A percentile compares a stretch with the other conserved stretches of the same genome.
These are phyloP conservation scores for Ustanciosporium gigantosporum DNA, from an alignment of 1,284 basidiomycete genomes.

Conservation along the genomic window DNA sequence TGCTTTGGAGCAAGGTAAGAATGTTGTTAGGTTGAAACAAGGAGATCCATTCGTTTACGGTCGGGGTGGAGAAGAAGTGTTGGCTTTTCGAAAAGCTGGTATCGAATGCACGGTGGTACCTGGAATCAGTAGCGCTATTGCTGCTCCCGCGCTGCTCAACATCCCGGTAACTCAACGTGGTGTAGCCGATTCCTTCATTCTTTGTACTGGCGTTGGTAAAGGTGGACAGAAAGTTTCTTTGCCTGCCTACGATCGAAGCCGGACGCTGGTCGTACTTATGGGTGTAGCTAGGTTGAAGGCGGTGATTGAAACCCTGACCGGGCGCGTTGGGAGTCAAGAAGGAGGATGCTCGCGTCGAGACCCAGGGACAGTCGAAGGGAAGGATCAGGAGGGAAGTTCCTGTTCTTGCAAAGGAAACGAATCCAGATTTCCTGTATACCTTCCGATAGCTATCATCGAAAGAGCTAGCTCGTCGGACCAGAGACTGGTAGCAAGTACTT, in stretches of 20 bases:
- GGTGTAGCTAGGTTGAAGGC: slow-evolving; percentile 82
- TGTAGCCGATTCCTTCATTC: slow-evolving; percentile 81
- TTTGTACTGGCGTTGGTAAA: slow-evolving; percentile 91
- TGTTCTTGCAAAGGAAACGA: slow-evolving; percentile 63
- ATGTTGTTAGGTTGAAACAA: slow-evolving; percentile 91
- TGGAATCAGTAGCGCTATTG: slow-evolving; percentile 83
- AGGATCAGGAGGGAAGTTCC: not conserved
- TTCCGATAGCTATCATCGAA: slow-evolving; percentile 90
- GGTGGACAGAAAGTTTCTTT: slow-evolving; percentile 80
- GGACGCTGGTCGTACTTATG: slow-evolving; percentile 87
- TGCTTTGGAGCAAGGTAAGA: slow-evolving; percentile 74
- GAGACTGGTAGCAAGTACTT: slow-evolving; percentile 77
- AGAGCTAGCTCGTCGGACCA: slow-evolving; percentile 90
- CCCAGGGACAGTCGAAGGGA: too few relatives aligned
- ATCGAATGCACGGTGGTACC: slow-evolving; percentile 83
- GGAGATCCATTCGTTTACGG: slow-evolving; percentile 95
- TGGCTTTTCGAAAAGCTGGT: slow-evolving; percentile 83
- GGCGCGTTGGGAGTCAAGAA: not conserved
- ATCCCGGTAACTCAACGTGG: slow-evolving; percentile 95
- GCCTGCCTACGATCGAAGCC: slow-evolving; percentile 79
- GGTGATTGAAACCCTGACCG: slow-evolving; percentile 71
- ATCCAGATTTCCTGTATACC: slow-evolving; percentile 71
- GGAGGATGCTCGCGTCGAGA: too few relatives aligned
- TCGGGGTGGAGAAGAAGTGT: slow-evolving; percentile 88
- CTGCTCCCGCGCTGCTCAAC: slow-evolving; percentile 82